These are phyloP conservation scores for Leptomonas pyrrhocoris DNA, from an alignment of 208 protist species.

Conservation along the genomic window DNA sequence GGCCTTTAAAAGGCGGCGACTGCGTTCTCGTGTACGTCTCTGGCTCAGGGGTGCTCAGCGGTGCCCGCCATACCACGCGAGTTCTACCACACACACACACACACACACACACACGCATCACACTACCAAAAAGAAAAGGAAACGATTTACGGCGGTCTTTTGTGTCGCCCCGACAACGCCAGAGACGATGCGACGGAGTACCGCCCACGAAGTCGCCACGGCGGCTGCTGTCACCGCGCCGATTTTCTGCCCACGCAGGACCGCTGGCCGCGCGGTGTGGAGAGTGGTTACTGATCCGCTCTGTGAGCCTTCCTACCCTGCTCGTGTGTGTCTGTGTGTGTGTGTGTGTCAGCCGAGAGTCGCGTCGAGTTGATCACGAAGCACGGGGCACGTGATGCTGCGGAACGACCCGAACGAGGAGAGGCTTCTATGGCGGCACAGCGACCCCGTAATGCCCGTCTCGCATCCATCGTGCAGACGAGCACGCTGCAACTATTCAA, in stretches of 20 bases:
- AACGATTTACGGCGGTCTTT: conserved; percentile 65
- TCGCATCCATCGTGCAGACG: too few relatives aligned
- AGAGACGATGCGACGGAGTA: conserved; percentile 45
- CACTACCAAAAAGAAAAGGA: conserved; percentile 9
- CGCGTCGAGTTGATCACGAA: conserved; percentile 25
- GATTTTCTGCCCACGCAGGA: conserved; percentile 21
- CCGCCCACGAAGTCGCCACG: conserved; percentile 34
- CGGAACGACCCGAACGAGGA: conserved; percentile 41
- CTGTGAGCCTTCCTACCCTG: conserved; percentile 21
- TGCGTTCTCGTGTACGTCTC: conserved; percentile 74
- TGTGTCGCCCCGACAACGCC: too few relatives aligned
- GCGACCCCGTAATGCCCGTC: not conserved
- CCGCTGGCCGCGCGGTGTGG: conserved; percentile 14
- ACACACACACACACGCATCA: too few relatives aligned
- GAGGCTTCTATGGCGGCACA: conserved; percentile 51
- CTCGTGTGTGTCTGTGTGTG: conserved; percentile 44
- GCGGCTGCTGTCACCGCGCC: conserved; percentile 41
- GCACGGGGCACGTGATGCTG: conserved; percentile 34
- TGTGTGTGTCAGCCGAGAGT: conserved; percentile 52
- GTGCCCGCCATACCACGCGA: conserved; percentile 76
- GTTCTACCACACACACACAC: too few relatives aligned
- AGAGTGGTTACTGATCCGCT: too few relatives aligned
- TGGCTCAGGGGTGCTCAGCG: too few relatives aligned
- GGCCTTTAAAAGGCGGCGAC: not conserved
- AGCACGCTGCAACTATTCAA: too few relatives aligned